Conservation (phyloP, 768 basidiomycete species). For the Mycena leptocephala region DNA sequence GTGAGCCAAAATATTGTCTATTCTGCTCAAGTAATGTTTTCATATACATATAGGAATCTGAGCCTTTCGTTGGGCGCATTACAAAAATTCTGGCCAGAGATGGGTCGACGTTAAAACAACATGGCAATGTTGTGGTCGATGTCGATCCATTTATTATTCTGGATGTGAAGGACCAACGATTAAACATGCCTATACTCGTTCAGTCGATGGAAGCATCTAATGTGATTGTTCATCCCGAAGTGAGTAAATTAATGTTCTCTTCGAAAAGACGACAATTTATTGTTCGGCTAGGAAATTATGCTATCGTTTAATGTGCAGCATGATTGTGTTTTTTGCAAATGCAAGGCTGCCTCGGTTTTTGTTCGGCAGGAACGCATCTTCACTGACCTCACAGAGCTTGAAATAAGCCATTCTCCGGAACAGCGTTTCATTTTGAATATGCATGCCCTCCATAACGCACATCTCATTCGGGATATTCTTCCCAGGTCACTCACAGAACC, state of each 20-base stretch:
- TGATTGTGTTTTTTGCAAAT: not conserved
- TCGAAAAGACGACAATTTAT: no score
- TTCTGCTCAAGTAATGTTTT: no score
- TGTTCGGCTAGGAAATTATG: constrained; percentile 18
- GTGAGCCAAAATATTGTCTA: no score
- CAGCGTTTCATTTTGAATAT: not conserved
- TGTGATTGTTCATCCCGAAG: not conserved
- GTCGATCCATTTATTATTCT: not conserved
- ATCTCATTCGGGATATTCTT: not conserved
- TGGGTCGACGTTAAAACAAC: not conserved
- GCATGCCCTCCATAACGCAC: constrained; percentile 5
- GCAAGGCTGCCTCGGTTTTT: not conserved
- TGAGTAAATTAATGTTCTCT: not conserved
- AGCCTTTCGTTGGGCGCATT: not conserved
- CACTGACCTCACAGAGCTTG: not conserved
- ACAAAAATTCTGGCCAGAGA: not conserved
- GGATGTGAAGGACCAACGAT: not conserved
- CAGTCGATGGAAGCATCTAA: not conserved
- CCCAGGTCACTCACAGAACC: not conserved
- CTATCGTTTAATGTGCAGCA: constrained; percentile 2
- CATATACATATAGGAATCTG: not conserved
- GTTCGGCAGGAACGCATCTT: not conserved
- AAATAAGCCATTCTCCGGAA: not conserved
- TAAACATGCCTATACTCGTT: not conserved
- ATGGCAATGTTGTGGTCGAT: not conserved